phyloP scores from a whole-genome alignment of 805 yeast genomes.

The Kuraishia cidri region DNA sequence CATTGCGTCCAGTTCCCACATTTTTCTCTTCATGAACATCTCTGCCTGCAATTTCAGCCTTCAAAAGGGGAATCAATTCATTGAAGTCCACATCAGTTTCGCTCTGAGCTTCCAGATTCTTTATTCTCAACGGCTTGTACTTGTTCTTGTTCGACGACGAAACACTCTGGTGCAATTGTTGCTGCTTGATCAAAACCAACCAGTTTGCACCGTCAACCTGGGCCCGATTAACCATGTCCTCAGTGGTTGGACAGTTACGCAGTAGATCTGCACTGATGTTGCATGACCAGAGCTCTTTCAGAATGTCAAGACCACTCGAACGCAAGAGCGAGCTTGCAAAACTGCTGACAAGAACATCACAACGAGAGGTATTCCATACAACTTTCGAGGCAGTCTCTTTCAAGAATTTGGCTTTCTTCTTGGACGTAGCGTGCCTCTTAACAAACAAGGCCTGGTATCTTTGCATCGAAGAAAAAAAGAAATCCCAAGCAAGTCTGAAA shows the following conservation, averaged over 20 bases:
- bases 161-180: constrained; percentile 2
- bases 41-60: constrained; percentile 10
- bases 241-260: constrained; percentile 35
- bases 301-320: constrained; percentile 53
- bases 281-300: constrained; percentile 63
- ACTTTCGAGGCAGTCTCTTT: constrained; percentile 22
- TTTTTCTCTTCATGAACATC: constrained; percentile 5
- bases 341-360: constrained; percentile 77
- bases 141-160: constrained; percentile 26
- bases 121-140: constrained; percentile 71
- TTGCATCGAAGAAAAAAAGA: constrained; percentile 42
- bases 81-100: constrained; percentile 70
- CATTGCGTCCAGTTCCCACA: neutral
- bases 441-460: constrained; percentile 29
- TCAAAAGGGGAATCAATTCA: constrained; percentile 46
- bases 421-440: constrained; percentile 6
- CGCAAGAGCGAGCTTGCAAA: constrained; percentile 46
- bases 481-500: constrained; percentile 72
- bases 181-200: constrained; percentile 65
- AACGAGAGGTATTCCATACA: constrained; percentile 52
- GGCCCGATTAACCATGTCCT: constrained; percentile 60
- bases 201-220: constrained; percentile 64
- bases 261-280: constrained; percentile 72
- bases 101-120: constrained; percentile 44
- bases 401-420: constrained; percentile 21